Conservation (phyloP, 768 basidiomycete genomes). For the Termitomyces sp. region DNA sequence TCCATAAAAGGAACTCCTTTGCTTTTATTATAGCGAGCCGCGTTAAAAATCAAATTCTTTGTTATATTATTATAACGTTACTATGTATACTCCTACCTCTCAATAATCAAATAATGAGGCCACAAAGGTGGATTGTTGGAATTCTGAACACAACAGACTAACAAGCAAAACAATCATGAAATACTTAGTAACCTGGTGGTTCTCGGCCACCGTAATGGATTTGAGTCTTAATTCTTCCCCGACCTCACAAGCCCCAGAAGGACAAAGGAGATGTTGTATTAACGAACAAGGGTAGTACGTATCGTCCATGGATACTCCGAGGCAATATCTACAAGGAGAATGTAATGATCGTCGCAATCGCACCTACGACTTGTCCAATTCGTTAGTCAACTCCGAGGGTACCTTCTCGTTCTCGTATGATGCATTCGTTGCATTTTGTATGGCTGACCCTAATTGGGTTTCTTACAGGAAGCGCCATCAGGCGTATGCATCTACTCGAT, state of each 20-base stretch:
- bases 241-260: neutral
- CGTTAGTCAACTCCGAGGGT: slow-evolving; percentile 18
- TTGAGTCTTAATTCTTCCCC: neutral
- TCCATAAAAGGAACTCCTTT: neutral
- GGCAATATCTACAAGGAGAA: neutral
- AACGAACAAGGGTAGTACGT: neutral
- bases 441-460: slow-evolving; percentile 74
- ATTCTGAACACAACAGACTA: no score
- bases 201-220: neutral
- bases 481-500: slow-evolving; percentile 52
- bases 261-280: neutral
- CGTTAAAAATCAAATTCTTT: neutral
- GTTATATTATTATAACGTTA: neutral
- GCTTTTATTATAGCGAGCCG: no score
- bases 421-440: slow-evolving; percentile 43
- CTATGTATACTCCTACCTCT: no score
- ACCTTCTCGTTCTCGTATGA: slow-evolving; percentile 28
- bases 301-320: neutral
- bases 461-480: slow-evolving; percentile 66
- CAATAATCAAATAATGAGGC: no score
- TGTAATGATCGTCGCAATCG: neutral
- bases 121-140: no score
- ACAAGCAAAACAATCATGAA: no score
- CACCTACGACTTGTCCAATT: neutral
- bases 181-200: neutral